These are phyloP conservation scores for Aspergillus oerlinghausenensis DNA, from an alignment of 2,329 filamentous ascomycete genomes.

Conservation along the genomic window DNA sequence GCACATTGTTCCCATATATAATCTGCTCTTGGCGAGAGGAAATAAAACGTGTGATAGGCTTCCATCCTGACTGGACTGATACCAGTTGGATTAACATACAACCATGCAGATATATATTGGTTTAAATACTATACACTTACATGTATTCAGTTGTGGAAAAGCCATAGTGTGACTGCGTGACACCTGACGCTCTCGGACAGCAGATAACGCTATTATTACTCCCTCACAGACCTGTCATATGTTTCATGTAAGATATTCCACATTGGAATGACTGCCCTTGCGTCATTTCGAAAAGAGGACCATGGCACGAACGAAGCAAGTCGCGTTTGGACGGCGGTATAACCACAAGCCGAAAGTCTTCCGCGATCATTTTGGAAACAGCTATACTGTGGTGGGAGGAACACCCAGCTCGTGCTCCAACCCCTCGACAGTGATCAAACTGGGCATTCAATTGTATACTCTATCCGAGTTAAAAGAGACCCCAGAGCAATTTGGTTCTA, in stretches of 20 bases:
- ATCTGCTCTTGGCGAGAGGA: not conserved
- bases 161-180: too few relatives aligned
- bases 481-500: not conserved
- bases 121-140: too few relatives aligned
- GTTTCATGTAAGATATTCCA: too few relatives aligned
- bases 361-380: not conserved
- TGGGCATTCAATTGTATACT: not conserved
- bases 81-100: not conserved
- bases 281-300: too few relatives aligned
- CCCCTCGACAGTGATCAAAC: not conserved
- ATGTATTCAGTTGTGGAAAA: too few relatives aligned
- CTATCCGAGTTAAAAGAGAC: not conserved
- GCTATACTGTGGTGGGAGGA: slow-evolving; percentile 1
- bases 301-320: not conserved
- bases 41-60: not conserved
- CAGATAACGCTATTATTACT: too few relatives aligned
- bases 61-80: not conserved
- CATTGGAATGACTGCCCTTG: too few relatives aligned
- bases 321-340: not conserved
- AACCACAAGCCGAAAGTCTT: not conserved
- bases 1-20: not conserved
- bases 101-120: not conserved
- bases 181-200: too few relatives aligned
- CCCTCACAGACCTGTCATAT: too few relatives aligned
- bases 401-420: not conserved